phyloP scores from a whole-genome alignment of 1,284 basidiomycete genomes.

The Volvariella surrecta region DNA sequence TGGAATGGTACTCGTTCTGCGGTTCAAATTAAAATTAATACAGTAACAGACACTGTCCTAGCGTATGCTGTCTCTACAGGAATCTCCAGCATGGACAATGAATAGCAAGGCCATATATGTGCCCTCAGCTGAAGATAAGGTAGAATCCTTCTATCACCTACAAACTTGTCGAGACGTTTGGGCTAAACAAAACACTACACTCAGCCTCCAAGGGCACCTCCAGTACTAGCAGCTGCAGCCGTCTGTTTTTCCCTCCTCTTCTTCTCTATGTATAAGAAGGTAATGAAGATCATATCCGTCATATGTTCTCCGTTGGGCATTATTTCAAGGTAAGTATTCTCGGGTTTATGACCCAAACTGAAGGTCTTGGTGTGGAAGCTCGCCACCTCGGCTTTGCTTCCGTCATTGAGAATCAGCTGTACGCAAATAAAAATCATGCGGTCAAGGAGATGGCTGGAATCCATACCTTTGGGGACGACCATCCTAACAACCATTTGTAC shows the following conservation, averaged over 20 bases:
- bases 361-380: constrained; percentile 15
- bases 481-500: constrained; percentile 24
- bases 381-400: constrained; percentile 18
- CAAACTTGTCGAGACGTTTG: no score
- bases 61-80: no score
- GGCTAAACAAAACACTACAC: no score
- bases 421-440: background rate
- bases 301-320: constrained; percentile 21
- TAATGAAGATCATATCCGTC: constrained; percentile 23
- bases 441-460: no score
- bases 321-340: constrained; percentile 20
- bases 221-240: background rate
- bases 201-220: background rate
- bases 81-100: no score
- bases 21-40: no score
- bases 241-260: constrained; percentile 5
- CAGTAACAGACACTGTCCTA: no score
- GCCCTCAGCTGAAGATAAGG: no score
- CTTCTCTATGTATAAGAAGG: constrained; percentile 22
- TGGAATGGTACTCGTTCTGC: no score
- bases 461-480: constrained; percentile 14
- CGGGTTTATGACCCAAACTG: constrained; percentile 12
- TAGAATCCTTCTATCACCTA: no score
- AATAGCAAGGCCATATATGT: no score
- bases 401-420: constrained; percentile 16